Evolutionary conservation across 1,284 basidiomycete species (phyloP).

Genomic region (Peniophora sp.): DNA sequence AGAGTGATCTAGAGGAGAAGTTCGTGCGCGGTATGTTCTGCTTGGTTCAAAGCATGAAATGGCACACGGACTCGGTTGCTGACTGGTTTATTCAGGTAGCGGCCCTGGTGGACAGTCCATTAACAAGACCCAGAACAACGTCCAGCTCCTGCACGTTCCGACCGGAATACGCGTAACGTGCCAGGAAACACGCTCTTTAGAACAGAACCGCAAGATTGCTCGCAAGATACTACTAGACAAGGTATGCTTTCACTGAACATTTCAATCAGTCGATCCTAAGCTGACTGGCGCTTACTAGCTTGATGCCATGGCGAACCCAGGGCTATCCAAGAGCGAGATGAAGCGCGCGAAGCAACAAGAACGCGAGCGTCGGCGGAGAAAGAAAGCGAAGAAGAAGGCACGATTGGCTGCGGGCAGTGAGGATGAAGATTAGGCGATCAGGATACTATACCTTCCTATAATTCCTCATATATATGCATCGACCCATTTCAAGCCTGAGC

Average conservation of each 20-base stretch:
- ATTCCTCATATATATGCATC: too few species aligned
- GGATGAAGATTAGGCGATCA: conserved; percentile 1
- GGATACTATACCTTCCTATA: too few species aligned
- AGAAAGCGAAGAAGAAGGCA: conserved; percentile 62
- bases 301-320: conserved; percentile 64
- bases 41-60: conserved; percentile 4
- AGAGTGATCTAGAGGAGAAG: conserved; percentile 66
- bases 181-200: conserved; percentile 71
- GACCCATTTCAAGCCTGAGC: too few species aligned
- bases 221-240: conserved; percentile 60
- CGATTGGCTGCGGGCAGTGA: conserved; percentile 19
- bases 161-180: conserved; percentile 71
- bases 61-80: conserved; percentile 6
- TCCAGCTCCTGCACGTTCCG: conserved; percentile 72
- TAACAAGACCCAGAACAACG: conserved; percentile 81
- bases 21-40: conserved; percentile 62
- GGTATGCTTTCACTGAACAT: conserved; percentile 28
- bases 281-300: conserved; percentile 32
- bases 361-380: conserved; percentile 58
- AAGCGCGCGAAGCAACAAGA: conserved; percentile 61
- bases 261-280: not conserved
- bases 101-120: conserved; percentile 82
- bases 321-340: conserved; percentile 63
- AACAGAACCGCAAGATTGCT: conserved; percentile 63
- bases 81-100: conserved; percentile 41